phyloP scores from a whole-genome alignment of 371 early-diverging fungal genomes.

The Lichtheimia ramosa region DNA sequence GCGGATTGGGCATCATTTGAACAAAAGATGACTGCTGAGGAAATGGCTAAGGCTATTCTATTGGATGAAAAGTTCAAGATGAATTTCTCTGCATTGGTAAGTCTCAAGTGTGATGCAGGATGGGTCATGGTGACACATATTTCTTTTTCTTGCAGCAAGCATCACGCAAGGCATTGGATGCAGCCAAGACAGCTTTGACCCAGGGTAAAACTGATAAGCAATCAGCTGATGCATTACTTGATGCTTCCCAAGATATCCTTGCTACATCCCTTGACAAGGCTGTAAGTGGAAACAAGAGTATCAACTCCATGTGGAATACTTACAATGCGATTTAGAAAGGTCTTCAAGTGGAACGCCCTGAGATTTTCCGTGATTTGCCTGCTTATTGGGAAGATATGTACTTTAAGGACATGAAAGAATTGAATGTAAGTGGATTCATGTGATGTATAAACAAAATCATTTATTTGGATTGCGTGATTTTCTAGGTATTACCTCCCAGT shows the following conservation, averaged over 20 bases:
- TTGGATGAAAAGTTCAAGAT: conserved; percentile 77
- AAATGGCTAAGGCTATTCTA: conserved; percentile 42
- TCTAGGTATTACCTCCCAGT: conserved; percentile 87
- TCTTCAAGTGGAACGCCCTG: conserved; percentile 74
- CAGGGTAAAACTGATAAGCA: conserved; percentile 43
- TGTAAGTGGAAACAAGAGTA: conserved; percentile 22
- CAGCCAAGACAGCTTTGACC: conserved; percentile 47
- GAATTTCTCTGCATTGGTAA: conserved; percentile 66
- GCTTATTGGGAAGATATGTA: conserved; percentile 97
- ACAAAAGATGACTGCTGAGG: conserved; percentile 53
- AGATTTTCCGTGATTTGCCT: conserved; percentile 88
- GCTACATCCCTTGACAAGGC: conserved; percentile 58
- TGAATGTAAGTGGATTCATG: conserved; percentile 66
- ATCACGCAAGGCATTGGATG: conserved; percentile 49
- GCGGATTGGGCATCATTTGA: conserved; percentile 60
- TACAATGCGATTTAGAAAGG: neutral
- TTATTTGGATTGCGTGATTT: neutral
- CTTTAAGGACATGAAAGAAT: conserved; percentile 93
- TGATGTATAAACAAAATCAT: neutral
- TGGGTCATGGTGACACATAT: too few relatives aligned
- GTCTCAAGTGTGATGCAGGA: neutral
- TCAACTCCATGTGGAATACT: too few relatives aligned
- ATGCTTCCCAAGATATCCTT: conserved; percentile 56
- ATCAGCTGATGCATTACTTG: conserved; percentile 45
- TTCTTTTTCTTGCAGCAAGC: conserved; percentile 24